Evolutionary conservation across 2,329 filamentous ascomycete species (phyloP).

Genomic region (Fusarium armeniacum): DNA sequence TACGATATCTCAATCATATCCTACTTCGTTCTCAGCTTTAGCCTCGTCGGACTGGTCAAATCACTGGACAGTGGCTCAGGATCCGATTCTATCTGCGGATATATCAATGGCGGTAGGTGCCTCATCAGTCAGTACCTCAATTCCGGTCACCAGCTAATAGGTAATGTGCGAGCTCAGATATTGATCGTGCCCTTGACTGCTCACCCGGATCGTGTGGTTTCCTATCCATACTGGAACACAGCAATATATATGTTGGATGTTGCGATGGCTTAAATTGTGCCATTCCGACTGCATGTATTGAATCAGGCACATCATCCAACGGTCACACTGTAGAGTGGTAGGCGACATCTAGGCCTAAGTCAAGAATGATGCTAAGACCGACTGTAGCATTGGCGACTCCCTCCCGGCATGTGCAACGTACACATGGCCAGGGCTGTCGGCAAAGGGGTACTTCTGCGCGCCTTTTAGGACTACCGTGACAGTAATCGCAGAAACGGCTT

Average conservation of each 20-base stretch:
- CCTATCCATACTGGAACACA: slow-evolving; percentile 1
- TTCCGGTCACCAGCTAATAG: background rate
- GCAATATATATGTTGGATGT: slow-evolving; percentile 16
- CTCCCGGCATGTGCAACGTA: slow-evolving; percentile 35
- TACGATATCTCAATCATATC: background rate
- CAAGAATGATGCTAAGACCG: background rate
- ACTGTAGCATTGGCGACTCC: slow-evolving; percentile 11
- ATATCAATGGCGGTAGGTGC: slow-evolving; percentile 16
- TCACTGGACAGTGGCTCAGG: background rate
- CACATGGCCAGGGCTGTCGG: slow-evolving; percentile 16
- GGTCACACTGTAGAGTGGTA: slow-evolving; percentile 20
- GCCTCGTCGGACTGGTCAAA: background rate
- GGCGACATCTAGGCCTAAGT: background rate
- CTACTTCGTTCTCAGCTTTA: background rate
- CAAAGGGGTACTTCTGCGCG: slow-evolving; percentile 23
- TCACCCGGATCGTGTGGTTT: slow-evolving; percentile 6
- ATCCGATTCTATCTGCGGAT: slow-evolving; percentile 15
- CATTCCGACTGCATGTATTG: slow-evolving; percentile 26
- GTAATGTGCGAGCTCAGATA: background rate
- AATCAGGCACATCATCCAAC: slow-evolving; percentile 24
- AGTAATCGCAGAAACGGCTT: slow-evolving; percentile 3
- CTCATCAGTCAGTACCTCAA: background rate
- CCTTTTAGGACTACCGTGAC: slow-evolving; percentile 16
- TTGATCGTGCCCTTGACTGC: slow-evolving; percentile 3
- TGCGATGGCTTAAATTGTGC: slow-evolving; percentile 15